A percentile compares a stretch with the other conserved stretches of the same genome.
These are phyloP conservation scores for Tricholoma sp. DNA, from an alignment of 768 basidiomycete genomes.

Conservation along the genomic window DNA sequence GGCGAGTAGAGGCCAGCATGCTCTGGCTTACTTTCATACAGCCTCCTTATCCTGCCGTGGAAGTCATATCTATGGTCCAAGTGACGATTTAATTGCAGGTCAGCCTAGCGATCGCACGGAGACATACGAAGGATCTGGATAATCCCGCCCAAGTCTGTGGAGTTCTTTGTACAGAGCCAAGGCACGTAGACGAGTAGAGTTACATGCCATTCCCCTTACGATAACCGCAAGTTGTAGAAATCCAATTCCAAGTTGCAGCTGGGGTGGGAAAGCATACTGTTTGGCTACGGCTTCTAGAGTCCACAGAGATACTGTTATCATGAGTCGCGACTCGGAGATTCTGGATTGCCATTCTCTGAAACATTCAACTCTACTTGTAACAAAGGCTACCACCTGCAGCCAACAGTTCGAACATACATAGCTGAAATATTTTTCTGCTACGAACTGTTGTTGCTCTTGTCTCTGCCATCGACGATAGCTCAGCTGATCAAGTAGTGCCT, in stretches of 20 bases:
- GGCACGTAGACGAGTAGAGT: conserved; percentile 54
- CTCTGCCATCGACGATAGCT: no score
- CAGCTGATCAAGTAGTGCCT: no score
- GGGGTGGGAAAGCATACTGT: conserved; percentile 15
- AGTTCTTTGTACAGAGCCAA: conserved; percentile 80
- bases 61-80: conserved; percentile 58
- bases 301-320: no score
- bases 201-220: conserved; percentile 38
- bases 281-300: conserved; percentile 17
- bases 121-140: conserved; percentile 75
- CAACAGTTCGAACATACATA: no score
- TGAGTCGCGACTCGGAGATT: no score
- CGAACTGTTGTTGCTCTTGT: no score
- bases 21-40: conserved; percentile 64
- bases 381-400: no score
- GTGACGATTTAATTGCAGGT: conserved; percentile 4
- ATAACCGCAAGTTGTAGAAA: background rate
- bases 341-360: no score
- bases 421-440: no score
- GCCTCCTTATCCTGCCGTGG: conserved; percentile 59
- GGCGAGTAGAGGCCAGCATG: background rate
- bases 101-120: conserved; percentile 8
- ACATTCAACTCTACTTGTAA: no score
- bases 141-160: conserved; percentile 73
- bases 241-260: background rate